Evolutionary conservation across 2,329 filamentous ascomycete genomes (phyloP), one percentile per base, ranked within the genome.

Genomic region (Akanthomyces muscarius): DNA sequence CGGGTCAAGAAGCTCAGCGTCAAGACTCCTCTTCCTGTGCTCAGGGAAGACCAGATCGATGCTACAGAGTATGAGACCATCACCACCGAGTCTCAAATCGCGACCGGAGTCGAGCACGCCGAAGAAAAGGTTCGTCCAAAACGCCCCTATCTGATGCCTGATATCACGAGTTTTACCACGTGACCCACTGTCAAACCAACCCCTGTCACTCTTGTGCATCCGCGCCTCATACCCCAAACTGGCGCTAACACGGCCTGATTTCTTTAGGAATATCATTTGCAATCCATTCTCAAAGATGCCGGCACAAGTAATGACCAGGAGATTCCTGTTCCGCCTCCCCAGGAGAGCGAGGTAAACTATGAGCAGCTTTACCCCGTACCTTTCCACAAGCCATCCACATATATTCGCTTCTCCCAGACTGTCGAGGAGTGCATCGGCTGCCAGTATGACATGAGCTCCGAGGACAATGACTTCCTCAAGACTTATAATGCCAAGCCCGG

Each of bases 331-430:
- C 86, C 86, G 65, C 86, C 86, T 69, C 84, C 86, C 16, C 76
- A 86, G 71, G 80, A 86, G 76, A 87, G 84, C 70, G 78, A 82
- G 68, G 78, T 94, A 76, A 86, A 91, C 77, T 99, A 97, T 88
- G 91, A 96, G 76, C 86, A 89, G 71, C 85, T 97, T 70, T 98
- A 98, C 74, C 86, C 89, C 56, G 86, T 85, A 67, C 80, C 82
- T 63, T 97, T 94, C 77, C 85, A 88, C 71, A 89, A 96, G 75
- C 92, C 95, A 59, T 87, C 89, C 65, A 95, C 93, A 65, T 98
- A 98, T 77, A 97, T 99, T 74, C 92, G 94, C 68, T 98, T 96
- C 79, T 98, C 95, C 67, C 94, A 96, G 68, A 99, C 95, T 3
- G 94, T 99, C 65, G 95, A 99, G 78, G 95, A 99, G 77, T 96